A percentile compares a stretch with the other conserved stretches of the same genome.
Conservation (phyloP, 2,329 filamentous ascomycete genomes). For the Fusarium transvaalense region DNA sequence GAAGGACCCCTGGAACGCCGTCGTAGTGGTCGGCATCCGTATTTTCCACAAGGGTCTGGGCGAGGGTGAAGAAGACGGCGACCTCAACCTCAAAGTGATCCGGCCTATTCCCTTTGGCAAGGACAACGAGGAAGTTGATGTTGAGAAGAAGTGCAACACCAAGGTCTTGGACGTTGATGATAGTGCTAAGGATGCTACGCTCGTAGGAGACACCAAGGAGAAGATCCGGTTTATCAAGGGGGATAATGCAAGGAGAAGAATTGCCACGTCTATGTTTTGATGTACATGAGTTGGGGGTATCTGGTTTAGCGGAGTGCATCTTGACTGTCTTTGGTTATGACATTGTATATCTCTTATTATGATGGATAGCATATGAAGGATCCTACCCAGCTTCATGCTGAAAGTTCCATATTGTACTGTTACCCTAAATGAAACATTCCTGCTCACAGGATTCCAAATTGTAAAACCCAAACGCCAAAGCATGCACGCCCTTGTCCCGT, state of each 20-base stretch:
- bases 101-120: conserved; percentile 54
- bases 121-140: conserved; percentile 40
- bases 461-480: conserved; percentile 21
- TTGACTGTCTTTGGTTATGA: background rate
- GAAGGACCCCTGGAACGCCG: conserved; percentile 72
- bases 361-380: conserved; percentile 3
- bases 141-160: conserved; percentile 47
- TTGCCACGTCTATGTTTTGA: conserved; percentile 19
- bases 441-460: background rate
- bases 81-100: conserved; percentile 57
- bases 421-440: conserved; percentile 6
- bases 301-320: background rate
- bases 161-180: conserved; percentile 60
- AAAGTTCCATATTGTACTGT: background rate
- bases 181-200: conserved; percentile 60
- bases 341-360: background rate
- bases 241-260: conserved; percentile 26
- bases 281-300: background rate
- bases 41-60: conserved; percentile 66
- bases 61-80: conserved; percentile 50
- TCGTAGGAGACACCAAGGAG: conserved; percentile 52
- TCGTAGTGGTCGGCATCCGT: conserved; percentile 71
- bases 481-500: conserved; percentile 11
- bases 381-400: background rate
- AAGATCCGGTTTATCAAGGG: conserved; percentile 55